phyloP scores from a whole-genome alignment of 768 basidiomycete species.

The Cyclocybe aegerita region DNA sequence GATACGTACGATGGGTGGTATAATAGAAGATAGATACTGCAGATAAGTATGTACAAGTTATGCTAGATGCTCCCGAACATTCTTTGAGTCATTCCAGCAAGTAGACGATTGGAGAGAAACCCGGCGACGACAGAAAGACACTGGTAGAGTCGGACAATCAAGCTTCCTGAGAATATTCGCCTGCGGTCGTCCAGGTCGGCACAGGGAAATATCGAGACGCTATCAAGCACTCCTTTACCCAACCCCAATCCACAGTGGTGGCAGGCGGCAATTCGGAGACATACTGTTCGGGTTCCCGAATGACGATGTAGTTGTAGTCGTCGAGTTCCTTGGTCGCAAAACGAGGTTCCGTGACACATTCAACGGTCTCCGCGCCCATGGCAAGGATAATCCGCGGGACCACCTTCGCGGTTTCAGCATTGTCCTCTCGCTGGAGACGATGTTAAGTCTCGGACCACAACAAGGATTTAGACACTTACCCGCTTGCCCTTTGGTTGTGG shows the following conservation, averaged over 20 bases:
- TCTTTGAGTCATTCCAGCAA: background rate
- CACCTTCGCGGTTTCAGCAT: slow-evolving; percentile 39
- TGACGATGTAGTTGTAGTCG: slow-evolving; percentile 62
- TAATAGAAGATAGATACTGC: slow-evolving; percentile 2
- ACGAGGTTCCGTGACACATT: slow-evolving; percentile 54
- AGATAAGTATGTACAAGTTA: background rate
- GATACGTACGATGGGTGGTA: background rate
- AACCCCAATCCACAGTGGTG: slow-evolving; percentile 53
- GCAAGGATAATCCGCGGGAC: slow-evolving; percentile 69
- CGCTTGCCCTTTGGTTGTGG: slow-evolving; percentile 42
- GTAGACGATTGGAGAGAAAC: slow-evolving; percentile 1
- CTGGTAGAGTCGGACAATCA: slow-evolving; percentile 4
- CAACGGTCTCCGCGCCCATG: slow-evolving; percentile 76
- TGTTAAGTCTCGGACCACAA: background rate
- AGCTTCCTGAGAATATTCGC: slow-evolving; percentile 24
- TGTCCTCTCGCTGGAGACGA: slow-evolving; percentile 21
- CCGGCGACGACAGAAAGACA: slow-evolving; percentile 5
- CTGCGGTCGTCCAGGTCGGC: slow-evolving; percentile 21
- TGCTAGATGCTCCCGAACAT: too few relatives aligned
- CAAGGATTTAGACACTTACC: slow-evolving; percentile 20
- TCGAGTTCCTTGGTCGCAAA: slow-evolving; percentile 34
- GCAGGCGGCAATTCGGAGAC: slow-evolving; percentile 22
- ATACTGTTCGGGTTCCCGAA: slow-evolving; percentile 45
- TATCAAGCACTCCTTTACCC: slow-evolving; percentile 80
- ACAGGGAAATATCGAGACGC: slow-evolving; percentile 51